Evolutionary conservation across 768 basidiomycete species (phyloP).

Genomic region (Leccinum truebloodii): DNA sequence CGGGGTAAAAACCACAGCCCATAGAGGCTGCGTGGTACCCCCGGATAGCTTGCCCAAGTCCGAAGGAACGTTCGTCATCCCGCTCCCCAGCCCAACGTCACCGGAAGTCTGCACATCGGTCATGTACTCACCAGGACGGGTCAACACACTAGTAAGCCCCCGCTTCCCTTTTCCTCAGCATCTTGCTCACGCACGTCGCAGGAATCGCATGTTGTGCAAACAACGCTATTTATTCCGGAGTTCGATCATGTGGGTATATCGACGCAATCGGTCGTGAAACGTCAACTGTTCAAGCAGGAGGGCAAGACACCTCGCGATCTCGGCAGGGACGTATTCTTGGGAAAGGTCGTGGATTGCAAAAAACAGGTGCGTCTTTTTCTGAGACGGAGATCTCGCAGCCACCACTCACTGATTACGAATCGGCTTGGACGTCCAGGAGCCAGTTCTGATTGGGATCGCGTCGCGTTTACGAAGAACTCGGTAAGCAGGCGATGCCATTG

Average conservation of each 20-base stretch:
- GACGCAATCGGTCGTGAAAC: conserved; percentile 29
- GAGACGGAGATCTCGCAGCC: conserved; percentile 45
- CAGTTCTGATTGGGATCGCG: conserved; percentile 92
- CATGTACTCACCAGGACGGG: too few relatives aligned
- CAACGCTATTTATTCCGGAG: conserved; percentile 86
- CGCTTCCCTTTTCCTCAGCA: too few relatives aligned
- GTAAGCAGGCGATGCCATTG: conserved; percentile 40
- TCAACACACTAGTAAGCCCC: too few relatives aligned
- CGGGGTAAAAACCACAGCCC: too few relatives aligned
- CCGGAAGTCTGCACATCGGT: too few relatives aligned
- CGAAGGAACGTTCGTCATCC: too few relatives aligned
- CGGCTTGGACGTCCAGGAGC: conserved; percentile 66
- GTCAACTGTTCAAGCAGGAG: too few relatives aligned
- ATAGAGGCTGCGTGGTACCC: too few relatives aligned
- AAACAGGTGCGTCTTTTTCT: conserved; percentile 68
- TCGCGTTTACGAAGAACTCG: conserved; percentile 94
- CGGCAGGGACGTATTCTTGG: conserved; percentile 84
- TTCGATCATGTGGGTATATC: conserved; percentile 99
- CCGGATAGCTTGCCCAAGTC: too few relatives aligned
- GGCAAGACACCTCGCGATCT: conserved; percentile 72
- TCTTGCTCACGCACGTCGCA: conserved; percentile 27
- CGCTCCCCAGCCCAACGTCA: too few relatives aligned
- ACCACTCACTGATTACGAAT: conserved; percentile 51
- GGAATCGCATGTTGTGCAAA: conserved; percentile 95
- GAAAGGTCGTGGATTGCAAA: conserved; percentile 93